Evolutionary conservation across 768 basidiomycete species (phyloP).

Genomic region (Dioszegia crocea): DNA sequence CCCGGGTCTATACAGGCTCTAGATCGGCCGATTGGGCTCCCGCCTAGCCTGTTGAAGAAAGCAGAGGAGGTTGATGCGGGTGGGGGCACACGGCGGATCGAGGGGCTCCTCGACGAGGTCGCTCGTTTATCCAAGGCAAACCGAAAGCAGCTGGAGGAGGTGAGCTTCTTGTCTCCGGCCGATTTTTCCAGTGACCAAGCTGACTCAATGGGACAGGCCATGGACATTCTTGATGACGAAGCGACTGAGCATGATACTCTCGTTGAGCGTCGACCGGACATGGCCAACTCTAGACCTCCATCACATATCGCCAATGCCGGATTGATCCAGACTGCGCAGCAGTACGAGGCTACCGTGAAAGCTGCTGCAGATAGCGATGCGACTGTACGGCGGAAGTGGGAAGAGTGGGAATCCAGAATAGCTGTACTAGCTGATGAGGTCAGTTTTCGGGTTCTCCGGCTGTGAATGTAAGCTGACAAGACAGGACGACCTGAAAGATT

Average conservation of each 20-base stretch:
- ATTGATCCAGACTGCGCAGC: conserved; percentile 64
- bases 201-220: conserved; percentile 61
- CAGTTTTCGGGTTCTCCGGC: not conserved
- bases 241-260: conserved; percentile 51
- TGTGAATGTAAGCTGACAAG: conserved; percentile 8
- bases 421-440: conserved; percentile 66
- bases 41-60: conserved; percentile 78
- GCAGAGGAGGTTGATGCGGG: conserved; percentile 77
- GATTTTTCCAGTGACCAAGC: not conserved
- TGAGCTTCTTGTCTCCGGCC: conserved; percentile 44
- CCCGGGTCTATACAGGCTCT: conserved; percentile 83
- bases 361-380: conserved; percentile 73
- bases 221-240: conserved; percentile 87
- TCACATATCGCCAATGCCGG: conserved; percentile 77
- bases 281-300: conserved; percentile 55
- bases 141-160: conserved; percentile 68
- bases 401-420: conserved; percentile 75
- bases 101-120: conserved; percentile 68
- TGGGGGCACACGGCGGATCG: conserved; percentile 69
- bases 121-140: conserved; percentile 63
- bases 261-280: conserved; percentile 46
- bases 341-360: conserved; percentile 67
- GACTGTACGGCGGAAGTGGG: conserved; percentile 75
- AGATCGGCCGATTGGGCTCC: conserved; percentile 79
- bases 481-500: conserved; percentile 28